These are phyloP conservation scores for Chaetomiaceae sp. DNA, from an alignment of 2,329 filamentous ascomycete genomes.

Conservation along the genomic window DNA sequence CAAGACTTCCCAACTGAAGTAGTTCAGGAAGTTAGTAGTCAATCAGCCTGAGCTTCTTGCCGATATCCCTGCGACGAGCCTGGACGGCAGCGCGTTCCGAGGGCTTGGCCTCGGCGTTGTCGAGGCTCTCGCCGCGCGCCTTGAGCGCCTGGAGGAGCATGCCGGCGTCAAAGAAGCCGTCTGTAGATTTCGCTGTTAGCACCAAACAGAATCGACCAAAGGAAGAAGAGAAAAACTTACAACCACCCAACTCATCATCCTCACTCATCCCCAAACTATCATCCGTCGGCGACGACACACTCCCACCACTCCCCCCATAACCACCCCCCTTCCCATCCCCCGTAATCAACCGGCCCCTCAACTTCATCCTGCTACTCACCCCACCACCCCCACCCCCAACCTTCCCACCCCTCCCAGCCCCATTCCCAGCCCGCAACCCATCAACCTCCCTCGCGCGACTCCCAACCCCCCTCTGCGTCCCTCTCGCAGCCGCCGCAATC, in stretches of 20 bases:
- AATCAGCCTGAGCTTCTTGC: conserved; percentile 65
- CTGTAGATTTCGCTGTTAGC: conserved; percentile 42
- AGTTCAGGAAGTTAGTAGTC: conserved; percentile 54
- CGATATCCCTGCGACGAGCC: conserved; percentile 61
- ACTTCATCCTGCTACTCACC: conserved; percentile 49
- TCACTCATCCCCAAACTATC: conserved; percentile 72
- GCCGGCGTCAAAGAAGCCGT: conserved; percentile 95
- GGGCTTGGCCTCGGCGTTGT: conserved; percentile 47
- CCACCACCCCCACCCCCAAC: not conserved
- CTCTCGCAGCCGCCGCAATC: conserved; percentile 48
- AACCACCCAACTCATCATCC: conserved; percentile 86
- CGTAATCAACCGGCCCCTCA: conserved; percentile 67
- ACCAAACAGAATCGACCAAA: not conserved
- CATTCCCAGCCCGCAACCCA: conserved; percentile 30
- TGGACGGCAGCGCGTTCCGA: conserved; percentile 57
- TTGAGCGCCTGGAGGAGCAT: conserved; percentile 89
- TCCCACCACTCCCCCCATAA: conserved; percentile 30
- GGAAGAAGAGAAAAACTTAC: conserved; percentile 53
- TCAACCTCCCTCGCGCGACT: conserved; percentile 54
- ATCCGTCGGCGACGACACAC: conserved; percentile 58
- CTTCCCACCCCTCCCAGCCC: too few species aligned
- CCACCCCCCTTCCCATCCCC: conserved; percentile 34
- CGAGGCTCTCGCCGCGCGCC: conserved; percentile 55
- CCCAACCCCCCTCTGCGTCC: conserved; percentile 25
- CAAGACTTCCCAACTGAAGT: not conserved